Percentiles rank a stretch among this genome's conserved stretches.
Conservation (phyloP, 1,139 yeast genomes). For the Diutina scorzettiae region DNA sequence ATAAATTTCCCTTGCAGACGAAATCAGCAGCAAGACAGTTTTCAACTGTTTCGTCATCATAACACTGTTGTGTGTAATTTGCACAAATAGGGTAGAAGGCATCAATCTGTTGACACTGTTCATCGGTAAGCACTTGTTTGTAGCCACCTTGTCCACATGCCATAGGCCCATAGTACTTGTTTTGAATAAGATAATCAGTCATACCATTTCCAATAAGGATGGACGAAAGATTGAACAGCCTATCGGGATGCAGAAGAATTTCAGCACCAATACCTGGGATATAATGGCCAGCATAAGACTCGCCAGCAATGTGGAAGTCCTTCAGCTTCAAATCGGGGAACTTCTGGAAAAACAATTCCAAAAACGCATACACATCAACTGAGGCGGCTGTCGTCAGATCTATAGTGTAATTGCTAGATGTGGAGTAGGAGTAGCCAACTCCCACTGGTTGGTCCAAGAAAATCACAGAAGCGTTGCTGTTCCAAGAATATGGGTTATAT, state of each 20-base stretch:
- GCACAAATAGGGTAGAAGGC: not conserved
- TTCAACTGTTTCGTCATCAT: not conserved
- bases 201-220: not conserved
- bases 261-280: not conserved
- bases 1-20: constrained; percentile 16
- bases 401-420: no score
- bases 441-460: not conserved
- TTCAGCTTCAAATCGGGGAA: not conserved
- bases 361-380: not conserved
- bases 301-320: not conserved
- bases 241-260: not conserved
- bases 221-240: not conserved
- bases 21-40: not conserved
- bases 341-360: not conserved
- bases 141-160: not conserved
- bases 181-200: not conserved
- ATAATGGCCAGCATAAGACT: not conserved
- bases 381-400: not conserved
- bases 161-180: not conserved
- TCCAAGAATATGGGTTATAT: not conserved
- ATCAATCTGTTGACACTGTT: not conserved
- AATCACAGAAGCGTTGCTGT: not conserved
- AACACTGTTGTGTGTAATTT: not conserved
- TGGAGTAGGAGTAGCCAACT: not conserved
- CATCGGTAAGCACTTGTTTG: not conserved